Conservation (phyloP, 371 early-diverging fungal genomes). For the Dichotomocladium elegans region DNA sequence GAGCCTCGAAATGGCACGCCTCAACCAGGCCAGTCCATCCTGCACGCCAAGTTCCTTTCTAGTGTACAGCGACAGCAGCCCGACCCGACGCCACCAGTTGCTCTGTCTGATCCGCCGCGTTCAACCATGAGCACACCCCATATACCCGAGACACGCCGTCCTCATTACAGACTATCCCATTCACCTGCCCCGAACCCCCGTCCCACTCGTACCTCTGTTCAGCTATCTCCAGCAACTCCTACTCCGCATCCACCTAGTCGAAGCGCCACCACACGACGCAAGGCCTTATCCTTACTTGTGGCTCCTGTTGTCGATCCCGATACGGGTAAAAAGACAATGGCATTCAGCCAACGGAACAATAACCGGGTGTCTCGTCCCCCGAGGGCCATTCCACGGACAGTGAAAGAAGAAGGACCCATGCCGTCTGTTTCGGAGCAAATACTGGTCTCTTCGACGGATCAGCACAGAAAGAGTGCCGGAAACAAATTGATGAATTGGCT, state of each 20-base stretch:
- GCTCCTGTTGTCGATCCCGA: slow-evolving; percentile 29
- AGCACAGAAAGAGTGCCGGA: slow-evolving; percentile 43
- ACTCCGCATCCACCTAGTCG: slow-evolving; percentile 13
- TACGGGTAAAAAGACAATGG: slow-evolving; percentile 5
- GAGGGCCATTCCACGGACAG: too few species aligned
- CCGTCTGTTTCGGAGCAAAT: slow-evolving; percentile 38
- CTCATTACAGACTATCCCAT: too few species aligned
- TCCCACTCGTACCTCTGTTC: too few species aligned
- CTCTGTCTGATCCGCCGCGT: neutral
- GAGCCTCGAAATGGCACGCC: neutral
- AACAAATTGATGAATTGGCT: slow-evolving; percentile 72
- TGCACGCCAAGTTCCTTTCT: slow-evolving; percentile 39
- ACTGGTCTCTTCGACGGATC: slow-evolving; percentile 15
- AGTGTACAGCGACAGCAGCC: slow-evolving; percentile 27
- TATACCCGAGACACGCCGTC: slow-evolving; percentile 21
- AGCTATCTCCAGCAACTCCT: slow-evolving; percentile 2
- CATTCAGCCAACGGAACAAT: neutral
- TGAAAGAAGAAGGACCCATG: neutral
- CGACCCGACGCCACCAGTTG: neutral
- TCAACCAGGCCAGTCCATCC: slow-evolving; percentile 15
- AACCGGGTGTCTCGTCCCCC: neutral
- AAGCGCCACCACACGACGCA: slow-evolving; percentile 51
- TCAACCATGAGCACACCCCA: slow-evolving; percentile 20
- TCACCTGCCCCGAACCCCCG: too few species aligned
- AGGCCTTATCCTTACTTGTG: slow-evolving; percentile 53